These are phyloP conservation scores for Arthrobotrys conoides DNA, from an alignment of 2,329 filamentous ascomycete genomes.

Conservation along the genomic window DNA sequence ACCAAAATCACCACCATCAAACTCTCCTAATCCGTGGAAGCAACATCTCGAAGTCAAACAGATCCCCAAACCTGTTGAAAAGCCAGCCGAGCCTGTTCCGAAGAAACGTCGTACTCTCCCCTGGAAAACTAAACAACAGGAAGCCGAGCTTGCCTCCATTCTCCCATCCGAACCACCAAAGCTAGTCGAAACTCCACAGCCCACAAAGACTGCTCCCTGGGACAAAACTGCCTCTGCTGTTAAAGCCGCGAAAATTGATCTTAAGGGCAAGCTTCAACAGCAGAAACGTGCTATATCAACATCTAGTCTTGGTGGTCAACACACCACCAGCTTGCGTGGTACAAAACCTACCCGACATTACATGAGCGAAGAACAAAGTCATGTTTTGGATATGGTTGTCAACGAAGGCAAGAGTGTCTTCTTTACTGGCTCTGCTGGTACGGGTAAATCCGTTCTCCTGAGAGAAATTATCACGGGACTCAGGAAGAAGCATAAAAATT, in stretches of 20 bases:
- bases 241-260: slow-evolving; percentile 70
- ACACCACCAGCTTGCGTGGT: slow-evolving; percentile 4
- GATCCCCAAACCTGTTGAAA: slow-evolving; percentile 7
- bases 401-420: slow-evolving; percentile 89
- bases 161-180: slow-evolving; percentile 33
- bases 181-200: slow-evolving; percentile 55
- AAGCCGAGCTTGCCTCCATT: slow-evolving; percentile 48
- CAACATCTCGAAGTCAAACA: slow-evolving; percentile 37
- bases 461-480: slow-evolving; percentile 88
- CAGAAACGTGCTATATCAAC: slow-evolving; percentile 54
- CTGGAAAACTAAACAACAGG: slow-evolving; percentile 46
- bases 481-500: slow-evolving; percentile 83
- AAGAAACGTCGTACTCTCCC: slow-evolving; percentile 52
- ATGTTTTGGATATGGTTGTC: slow-evolving; percentile 85
- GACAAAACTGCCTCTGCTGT: slow-evolving; percentile 80
- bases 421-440: slow-evolving; percentile 94
- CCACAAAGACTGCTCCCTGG: slow-evolving; percentile 71
- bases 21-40: slow-evolving; percentile 42
- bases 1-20: slow-evolving; percentile 19
- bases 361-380: slow-evolving; percentile 76
- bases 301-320: slow-evolving; percentile 35
- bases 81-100: slow-evolving; percentile 30
- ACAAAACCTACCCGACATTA: slow-evolving; percentile 47
- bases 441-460: slow-evolving; percentile 96
- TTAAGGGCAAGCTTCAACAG: slow-evolving; percentile 54